Conservation (phyloP, 805 yeast species). For the Lipomyces oligophaga region DNA sequence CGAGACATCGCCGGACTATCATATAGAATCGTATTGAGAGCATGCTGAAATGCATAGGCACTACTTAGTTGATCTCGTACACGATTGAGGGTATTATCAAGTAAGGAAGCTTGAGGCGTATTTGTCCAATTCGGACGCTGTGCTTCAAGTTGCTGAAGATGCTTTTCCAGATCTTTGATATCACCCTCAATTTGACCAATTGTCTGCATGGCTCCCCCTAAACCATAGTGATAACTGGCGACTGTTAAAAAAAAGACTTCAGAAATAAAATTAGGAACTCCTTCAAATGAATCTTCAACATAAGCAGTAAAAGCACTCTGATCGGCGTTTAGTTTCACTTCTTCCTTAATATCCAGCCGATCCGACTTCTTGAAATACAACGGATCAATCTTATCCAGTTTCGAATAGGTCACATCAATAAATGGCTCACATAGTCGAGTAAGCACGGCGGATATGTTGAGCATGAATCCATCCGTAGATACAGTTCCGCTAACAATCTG, state of each 20-base stretch:
- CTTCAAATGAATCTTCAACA: slow-evolving; percentile 43
- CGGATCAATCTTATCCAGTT: slow-evolving; percentile 68
- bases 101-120: slow-evolving; percentile 24
- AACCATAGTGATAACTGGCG: slow-evolving; percentile 80
- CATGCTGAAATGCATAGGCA: slow-evolving; percentile 48
- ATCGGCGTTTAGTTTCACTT: slow-evolving; percentile 78
- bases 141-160: slow-evolving; percentile 47
- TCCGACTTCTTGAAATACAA: slow-evolving; percentile 58
- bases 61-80: slow-evolving; percentile 44
- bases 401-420: slow-evolving; percentile 55
- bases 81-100: slow-evolving; percentile 42
- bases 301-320: slow-evolving; percentile 62
- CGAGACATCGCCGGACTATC: slow-evolving; percentile 58
- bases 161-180: slow-evolving; percentile 48
- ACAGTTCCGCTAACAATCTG: slow-evolving; percentile 66
- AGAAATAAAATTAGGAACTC: slow-evolving; percentile 73
- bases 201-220: slow-evolving; percentile 67
- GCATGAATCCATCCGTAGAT: slow-evolving; percentile 77
- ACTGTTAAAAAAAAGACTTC: slow-evolving; percentile 79
- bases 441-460: slow-evolving; percentile 65
- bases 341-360: slow-evolving; percentile 66
- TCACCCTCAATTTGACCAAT: slow-evolving; percentile 53
- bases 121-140: slow-evolving; percentile 37
- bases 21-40: slow-evolving; percentile 60
- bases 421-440: slow-evolving; percentile 80